Base-by-base conservation (phyloP, 495 filamentous ascomycete species). In the Corynascus novoguineensis region DNA sequence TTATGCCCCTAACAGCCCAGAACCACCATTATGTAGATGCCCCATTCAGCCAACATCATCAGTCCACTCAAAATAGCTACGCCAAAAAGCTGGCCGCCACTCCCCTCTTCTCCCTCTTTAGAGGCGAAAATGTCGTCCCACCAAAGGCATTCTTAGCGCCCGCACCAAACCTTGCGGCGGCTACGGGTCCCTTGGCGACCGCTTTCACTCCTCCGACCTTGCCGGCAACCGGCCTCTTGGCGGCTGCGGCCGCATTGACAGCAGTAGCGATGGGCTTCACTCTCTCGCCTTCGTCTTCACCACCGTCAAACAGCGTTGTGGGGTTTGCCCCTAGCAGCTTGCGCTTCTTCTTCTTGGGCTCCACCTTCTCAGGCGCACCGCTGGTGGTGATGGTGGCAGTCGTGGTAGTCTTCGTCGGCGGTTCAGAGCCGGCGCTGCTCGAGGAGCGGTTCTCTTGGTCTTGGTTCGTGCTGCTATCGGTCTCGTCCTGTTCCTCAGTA, bases 61-160 rank as follows among this genome's bases (percentile, higher is more conserved):
- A 1, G 12, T 5, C 8, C 37, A 29, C n/a, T n/a, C 37, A 14
- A 15, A 15, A 14, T 28, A 15, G 46, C 61, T 55, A 81, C 48
- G 67, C 77, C 55, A 81, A 65, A 57, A 82, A 80, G 58, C 78
- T 81, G 62, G 78, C 78, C 38, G 74, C 73, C 14, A 78, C 73
- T 46, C 73, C 72, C 67, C 81, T 86, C 62, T 82, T 83, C 60
- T 93, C 85, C 71, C 80, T 83, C 74, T 96, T 96, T 53, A 96
- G 69, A 6, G 91, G 91, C 35, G 86, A 89, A 68, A 96, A 95
- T 25, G 74, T 71, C 50, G 73, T 66, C 56, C 79, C 72, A 5
- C 66, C 69, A 53, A 71, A 72, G 1, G 73, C 67, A 32, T 66
- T 76, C 49, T 64, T 72, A 48, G 66, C 61, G 61, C 70, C 19